phyloP scores from a whole-genome alignment of 345 rosid genomes.

The Pugionium cornutum region DNA sequence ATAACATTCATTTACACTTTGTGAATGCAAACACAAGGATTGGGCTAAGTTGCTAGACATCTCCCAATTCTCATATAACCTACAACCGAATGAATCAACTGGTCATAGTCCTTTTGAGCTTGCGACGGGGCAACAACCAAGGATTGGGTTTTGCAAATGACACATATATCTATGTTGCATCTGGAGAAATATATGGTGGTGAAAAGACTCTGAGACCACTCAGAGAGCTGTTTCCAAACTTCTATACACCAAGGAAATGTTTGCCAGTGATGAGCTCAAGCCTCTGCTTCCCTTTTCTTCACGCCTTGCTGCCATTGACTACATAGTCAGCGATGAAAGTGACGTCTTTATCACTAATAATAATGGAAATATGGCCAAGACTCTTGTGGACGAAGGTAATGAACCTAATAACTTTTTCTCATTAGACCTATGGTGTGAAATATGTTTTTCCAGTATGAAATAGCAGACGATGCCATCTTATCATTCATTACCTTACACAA shows the following conservation, averaged over 20 bases:
- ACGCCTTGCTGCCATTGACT: slow-evolving; percentile 89
- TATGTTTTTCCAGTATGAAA: neutral
- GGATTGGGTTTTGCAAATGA: slow-evolving; percentile 67
- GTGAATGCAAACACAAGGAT: too few species aligned
- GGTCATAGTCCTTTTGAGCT: too few species aligned
- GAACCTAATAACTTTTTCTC: neutral
- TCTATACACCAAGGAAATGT: slow-evolving; percentile 86
- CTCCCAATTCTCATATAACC: too few species aligned
- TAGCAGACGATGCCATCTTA: too few species aligned
- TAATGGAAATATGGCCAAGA: slow-evolving; percentile 98
- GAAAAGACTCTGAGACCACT: slow-evolving; percentile 83
- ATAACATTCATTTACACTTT: too few species aligned
- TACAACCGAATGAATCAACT: too few species aligned
- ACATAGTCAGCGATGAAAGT: slow-evolving; percentile 88
- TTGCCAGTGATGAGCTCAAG: slow-evolving; percentile 70
- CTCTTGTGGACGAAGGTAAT: slow-evolving; percentile 98
- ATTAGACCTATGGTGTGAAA: slow-evolving; percentile 5
- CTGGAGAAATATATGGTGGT: slow-evolving; percentile 98
- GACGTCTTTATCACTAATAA: slow-evolving; percentile 94
- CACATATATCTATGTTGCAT: slow-evolving; percentile 85
- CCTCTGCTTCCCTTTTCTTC: slow-evolving; percentile 82
- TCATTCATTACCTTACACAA: neutral
- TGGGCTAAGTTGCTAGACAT: too few species aligned
- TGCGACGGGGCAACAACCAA: too few species aligned
- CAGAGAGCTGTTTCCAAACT: slow-evolving; percentile 87